Percentiles rank a stretch among this genome's conserved stretches.
Conservation (phyloP, 805 yeast species). For the Candida jianshihensis region DNA sequence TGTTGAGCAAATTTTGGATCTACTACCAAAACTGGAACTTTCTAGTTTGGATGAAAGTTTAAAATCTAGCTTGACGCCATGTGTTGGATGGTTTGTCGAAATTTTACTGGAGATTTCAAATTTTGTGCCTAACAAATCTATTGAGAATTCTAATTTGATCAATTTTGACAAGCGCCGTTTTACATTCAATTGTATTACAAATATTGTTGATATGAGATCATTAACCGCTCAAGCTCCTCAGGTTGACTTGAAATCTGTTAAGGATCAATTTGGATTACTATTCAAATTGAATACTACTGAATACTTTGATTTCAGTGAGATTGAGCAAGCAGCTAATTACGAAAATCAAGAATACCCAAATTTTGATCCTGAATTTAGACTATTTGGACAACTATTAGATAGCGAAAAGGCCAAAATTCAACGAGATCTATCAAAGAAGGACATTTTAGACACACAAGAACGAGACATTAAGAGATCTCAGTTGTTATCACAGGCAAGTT, state of each 20-base stretch:
- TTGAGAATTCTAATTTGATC: constrained; percentile 54
- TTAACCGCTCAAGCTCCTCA: too few relatives aligned
- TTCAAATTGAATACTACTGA: constrained; percentile 28
- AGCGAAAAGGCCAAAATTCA: constrained; percentile 45
- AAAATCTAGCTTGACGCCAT: constrained; percentile 57
- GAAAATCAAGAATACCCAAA: constrained; percentile 35
- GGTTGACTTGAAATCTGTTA: too few relatives aligned
- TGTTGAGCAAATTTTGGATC: constrained; percentile 25
- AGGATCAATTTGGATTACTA: constrained; percentile 44
- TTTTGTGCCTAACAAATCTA: constrained; percentile 72
- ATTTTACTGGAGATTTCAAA: constrained; percentile 70
- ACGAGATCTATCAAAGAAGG: constrained; percentile 44
- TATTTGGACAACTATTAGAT: constrained; percentile 40
- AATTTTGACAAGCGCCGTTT: constrained; percentile 84
- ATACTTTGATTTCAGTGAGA: constrained; percentile 29
- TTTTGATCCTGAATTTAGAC: constrained; percentile 27
- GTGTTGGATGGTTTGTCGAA: constrained; percentile 87
- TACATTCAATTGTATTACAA: constrained; percentile 53
- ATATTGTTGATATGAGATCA: constrained; percentile 39
- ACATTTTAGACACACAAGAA: constrained; percentile 30
- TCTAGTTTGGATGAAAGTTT: constrained; percentile 23
- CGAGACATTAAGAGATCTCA: constrained; percentile 27
- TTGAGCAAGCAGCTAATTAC: constrained; percentile 35
- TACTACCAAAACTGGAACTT: constrained; percentile 29
- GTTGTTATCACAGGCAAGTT: constrained; percentile 23